These are phyloP conservation scores for Lipomyces sp. DNA, from an alignment of 805 yeast species.

Conservation along the genomic window DNA sequence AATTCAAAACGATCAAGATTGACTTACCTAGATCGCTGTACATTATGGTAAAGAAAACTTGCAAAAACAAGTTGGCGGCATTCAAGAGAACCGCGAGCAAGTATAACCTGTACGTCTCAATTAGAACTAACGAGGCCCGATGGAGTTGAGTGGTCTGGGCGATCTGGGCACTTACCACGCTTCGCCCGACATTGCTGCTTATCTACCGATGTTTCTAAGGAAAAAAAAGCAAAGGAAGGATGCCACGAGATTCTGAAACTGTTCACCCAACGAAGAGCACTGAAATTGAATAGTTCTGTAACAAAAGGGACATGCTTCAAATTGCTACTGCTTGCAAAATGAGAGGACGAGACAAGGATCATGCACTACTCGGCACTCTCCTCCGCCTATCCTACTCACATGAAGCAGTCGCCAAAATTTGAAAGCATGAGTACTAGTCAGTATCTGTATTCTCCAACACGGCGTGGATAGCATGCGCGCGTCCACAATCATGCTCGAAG, in stretches of 20 bases:
- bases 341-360: not conserved
- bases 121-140: not conserved
- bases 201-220: not conserved
- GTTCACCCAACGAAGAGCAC: not conserved
- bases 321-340: too few relatives aligned
- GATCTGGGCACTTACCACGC: constrained; percentile 43
- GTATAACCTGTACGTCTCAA: constrained; percentile 33
- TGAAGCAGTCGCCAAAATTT: too few relatives aligned
- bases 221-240: not conserved
- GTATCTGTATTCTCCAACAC: too few relatives aligned
- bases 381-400: too few relatives aligned
- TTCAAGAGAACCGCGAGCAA: constrained; percentile 68
- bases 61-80: constrained; percentile 83
- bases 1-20: not conserved
- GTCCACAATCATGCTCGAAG: too few relatives aligned
- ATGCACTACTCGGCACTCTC: not conserved
- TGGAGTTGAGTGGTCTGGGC: constrained; percentile 2
- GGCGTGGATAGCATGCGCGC: too few relatives aligned
- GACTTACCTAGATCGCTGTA: constrained; percentile 75
- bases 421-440: too few relatives aligned
- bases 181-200: constrained; percentile 44
- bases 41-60: constrained; percentile 93
- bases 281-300: not conserved
- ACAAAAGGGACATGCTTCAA: not conserved
- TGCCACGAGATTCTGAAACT: not conserved